Conservation (phyloP, 345 rosid genomes). For the Hibiscus mutabilis region DNA sequence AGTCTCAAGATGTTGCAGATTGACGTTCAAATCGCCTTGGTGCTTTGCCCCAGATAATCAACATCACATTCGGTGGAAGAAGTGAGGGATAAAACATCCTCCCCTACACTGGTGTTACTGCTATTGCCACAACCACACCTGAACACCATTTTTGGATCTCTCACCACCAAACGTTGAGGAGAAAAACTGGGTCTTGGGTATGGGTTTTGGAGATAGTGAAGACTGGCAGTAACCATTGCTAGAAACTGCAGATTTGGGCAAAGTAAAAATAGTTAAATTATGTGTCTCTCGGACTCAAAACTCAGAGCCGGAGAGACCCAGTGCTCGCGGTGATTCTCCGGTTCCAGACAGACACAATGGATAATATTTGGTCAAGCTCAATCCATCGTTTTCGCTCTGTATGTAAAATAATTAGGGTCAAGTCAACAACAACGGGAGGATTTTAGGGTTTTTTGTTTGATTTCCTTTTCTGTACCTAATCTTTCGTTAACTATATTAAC, state of each 20-base stretch:
- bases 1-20: constrained; percentile 50
- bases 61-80: constrained; percentile 53
- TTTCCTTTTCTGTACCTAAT: too few species aligned
- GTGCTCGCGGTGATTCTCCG: background rate
- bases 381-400: background rate
- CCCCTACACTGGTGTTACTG: constrained; percentile 17
- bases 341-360: background rate
- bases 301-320: background rate
- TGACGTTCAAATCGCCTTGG: constrained; percentile 91
- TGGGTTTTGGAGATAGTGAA: constrained; percentile 2
- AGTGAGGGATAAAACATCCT: constrained; percentile 63
- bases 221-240: background rate
- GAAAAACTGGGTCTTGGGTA: constrained; percentile 10
- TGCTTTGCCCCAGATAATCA: constrained; percentile 93
- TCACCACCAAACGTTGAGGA: background rate
- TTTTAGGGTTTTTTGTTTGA: background rate
- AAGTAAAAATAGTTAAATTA: background rate
- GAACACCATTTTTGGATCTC: constrained; percentile 18
- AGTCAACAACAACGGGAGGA: background rate
- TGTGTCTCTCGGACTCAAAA: background rate
- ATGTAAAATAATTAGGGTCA: background rate
- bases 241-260: background rate
- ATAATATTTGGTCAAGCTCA: background rate
- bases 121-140: constrained; percentile 20
- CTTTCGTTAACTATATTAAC: too few species aligned